phyloP scores from a whole-genome alignment of 1,284 basidiomycete species.

The Apiotrichum porosum region DNA sequence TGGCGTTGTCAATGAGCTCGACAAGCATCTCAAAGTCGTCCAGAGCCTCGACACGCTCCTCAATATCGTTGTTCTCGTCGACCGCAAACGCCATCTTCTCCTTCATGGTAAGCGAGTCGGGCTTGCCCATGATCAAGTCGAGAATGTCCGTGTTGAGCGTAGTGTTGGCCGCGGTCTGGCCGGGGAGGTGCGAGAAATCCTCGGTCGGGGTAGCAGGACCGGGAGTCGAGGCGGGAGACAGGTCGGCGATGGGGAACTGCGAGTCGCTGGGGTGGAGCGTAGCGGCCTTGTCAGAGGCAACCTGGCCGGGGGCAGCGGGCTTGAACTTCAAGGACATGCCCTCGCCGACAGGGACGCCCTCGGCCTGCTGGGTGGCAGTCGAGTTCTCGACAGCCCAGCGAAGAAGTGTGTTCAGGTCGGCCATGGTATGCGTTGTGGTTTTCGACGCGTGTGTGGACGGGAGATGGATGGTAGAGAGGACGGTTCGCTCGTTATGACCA shows the following conservation, averaged over 20 bases:
- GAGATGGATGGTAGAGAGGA: neutral
- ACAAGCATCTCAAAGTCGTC: conserved; percentile 96
- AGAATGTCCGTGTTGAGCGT: conserved; percentile 60
- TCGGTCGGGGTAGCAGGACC: conserved; percentile 24
- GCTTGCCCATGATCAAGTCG: conserved; percentile 78
- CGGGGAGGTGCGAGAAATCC: conserved; percentile 2
- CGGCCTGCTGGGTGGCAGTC: conserved; percentile 3
- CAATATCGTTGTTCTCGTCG: conserved; percentile 60
- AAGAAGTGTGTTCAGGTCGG: conserved; percentile 22
- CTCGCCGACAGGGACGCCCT: conserved; percentile 2
- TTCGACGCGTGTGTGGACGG: no score
- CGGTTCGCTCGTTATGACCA: no score
- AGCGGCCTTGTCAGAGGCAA: conserved; percentile 15
- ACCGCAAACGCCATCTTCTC: conserved; percentile 70
- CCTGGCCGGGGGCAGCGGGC: conserved; percentile 18
- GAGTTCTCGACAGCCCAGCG: conserved; percentile 38
- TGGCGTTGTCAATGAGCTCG: conserved; percentile 93
- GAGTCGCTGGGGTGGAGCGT: conserved; percentile 41
- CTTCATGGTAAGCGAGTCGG: conserved; percentile 80
- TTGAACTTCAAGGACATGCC: conserved; percentile 35
- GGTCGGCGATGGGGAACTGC: conserved; percentile 18
- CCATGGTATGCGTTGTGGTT: conserved; percentile 7
- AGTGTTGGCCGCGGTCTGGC: conserved; percentile 9
- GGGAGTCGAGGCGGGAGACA: conserved; percentile 30
- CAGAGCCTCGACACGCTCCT: conserved; percentile 69